Percentiles rank a stretch among this genome's conserved stretches.
phyloP scores from a whole-genome alignment of 2,329 filamentous ascomycete genomes.

The Apiospora kogelbergensis region DNA sequence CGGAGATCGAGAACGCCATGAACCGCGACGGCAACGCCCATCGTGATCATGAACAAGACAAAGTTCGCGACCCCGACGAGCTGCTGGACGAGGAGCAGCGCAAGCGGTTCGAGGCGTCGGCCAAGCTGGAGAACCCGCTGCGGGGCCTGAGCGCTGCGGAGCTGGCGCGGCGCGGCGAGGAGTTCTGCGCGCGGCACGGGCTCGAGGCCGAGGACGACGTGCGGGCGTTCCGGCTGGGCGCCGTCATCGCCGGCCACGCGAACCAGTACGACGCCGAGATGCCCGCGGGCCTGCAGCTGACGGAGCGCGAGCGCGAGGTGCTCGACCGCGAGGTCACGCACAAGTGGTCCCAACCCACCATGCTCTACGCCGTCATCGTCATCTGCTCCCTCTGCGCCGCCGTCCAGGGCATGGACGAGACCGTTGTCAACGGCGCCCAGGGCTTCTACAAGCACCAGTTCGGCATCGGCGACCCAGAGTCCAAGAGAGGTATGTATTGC shows the following conservation, averaged over 20 bases:
- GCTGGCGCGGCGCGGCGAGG: slow-evolving; percentile 55
- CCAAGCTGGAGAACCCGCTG: slow-evolving; percentile 42
- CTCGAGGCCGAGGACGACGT: slow-evolving; percentile 56
- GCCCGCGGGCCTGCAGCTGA: slow-evolving; percentile 43
- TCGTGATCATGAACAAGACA: not conserved
- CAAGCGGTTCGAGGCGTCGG: slow-evolving; percentile 34
- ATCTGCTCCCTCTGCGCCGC: slow-evolving; percentile 50
- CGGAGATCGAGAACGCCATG: slow-evolving; percentile 26
- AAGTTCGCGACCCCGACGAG: not conserved
- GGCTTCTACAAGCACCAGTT: slow-evolving; percentile 64
- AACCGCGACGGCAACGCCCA: slow-evolving; percentile 12
- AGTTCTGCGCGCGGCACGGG: slow-evolving; percentile 56
- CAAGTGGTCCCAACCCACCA: slow-evolving; percentile 67
- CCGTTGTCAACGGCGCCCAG: slow-evolving; percentile 68
- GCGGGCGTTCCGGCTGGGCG: slow-evolving; percentile 59
- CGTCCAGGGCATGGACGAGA: slow-evolving; percentile 73
- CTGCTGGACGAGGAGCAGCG: slow-evolving; percentile 19
- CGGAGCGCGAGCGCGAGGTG: slow-evolving; percentile 54
- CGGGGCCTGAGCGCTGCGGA: slow-evolving; percentile 40
- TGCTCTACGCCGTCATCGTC: slow-evolving; percentile 65
- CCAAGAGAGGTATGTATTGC: slow-evolving; percentile 32
- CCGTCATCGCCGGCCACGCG: slow-evolving; percentile 55
- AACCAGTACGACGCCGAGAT: slow-evolving; percentile 43
- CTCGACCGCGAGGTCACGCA: slow-evolving; percentile 62
- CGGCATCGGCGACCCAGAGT: slow-evolving; percentile 51